Evolutionary conservation across 352 stramenopile genomes (phyloP), one percentile per base, ranked within the genome.

Genomic region (Phytophthora palmivora): DNA sequence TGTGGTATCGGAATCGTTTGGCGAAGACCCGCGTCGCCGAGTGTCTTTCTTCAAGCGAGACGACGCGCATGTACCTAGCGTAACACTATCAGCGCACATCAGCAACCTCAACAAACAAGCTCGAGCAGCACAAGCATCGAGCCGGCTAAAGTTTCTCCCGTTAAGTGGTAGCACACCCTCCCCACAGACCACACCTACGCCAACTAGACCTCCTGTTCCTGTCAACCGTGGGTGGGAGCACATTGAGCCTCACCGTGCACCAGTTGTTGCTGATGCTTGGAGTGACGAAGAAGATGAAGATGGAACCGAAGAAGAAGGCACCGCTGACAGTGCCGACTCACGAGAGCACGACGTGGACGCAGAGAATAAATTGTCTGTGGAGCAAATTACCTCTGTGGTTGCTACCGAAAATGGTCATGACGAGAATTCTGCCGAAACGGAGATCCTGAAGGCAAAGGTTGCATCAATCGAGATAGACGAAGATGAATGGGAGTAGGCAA

Each of bases 1-100:
- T 3, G 78, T 94, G 9, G 67, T 77, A 3, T 94, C 83, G 11
- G 76, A 92, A 72, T 92, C 86, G 14, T 89, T 91, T 65, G 86
- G 82, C 14, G 77, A 90, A 71, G 83, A 94, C 26, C 72, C 78
- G 6, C 70, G 65, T 51, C 85, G 85, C 21, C 78, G 82, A 66
- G 78, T 92, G 33, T 91, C 82, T 14, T 91, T 91, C 39, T 94
- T 88, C 58, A 94, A 94, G 67, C 70, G 71, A 12, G 78, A 87
- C 10, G 53, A 60, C 5, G 76, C 80, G n/a, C 53, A 39, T 22
- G 71, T 94, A 11, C 83, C 85, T 0, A 65, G 58, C 19, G 64
- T 87, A 44, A 80, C 79, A 43, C 63, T 94, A 19, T 94, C 85
- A 11, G 79, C 78, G 34, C 58, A 76, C 38, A 74, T 89, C 24